Evolutionary conservation across 192 early-diverging fungal genomes (phyloP), one percentile per base, ranked within the genome.

Genomic region (Lunasporangiospora selenospora): DNA sequence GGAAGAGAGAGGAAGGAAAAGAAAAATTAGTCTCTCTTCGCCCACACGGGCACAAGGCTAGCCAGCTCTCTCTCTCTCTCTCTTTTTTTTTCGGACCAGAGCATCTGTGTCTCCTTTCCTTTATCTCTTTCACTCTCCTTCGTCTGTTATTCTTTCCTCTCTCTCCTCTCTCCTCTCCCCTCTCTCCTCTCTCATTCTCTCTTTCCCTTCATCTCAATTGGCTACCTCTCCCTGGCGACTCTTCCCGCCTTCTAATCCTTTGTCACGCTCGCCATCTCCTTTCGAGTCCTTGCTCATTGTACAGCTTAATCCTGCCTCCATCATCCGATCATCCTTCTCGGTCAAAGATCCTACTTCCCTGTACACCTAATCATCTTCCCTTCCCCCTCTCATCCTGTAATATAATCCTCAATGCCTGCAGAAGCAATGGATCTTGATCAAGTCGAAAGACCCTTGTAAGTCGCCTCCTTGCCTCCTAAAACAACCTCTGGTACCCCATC

Each of bases 361-460:
- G 9, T 49, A 15, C 45, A 47, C 21, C 32, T 26, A 53, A 12
- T 4, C 37, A 40, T 19, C 32, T 30, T 19, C 16, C n/a, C 19
- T 6, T 31, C 44, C 53, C 33, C 30, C 26, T 36, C 13, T 26
- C 10, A 15, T 26, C 23, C 24, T 12, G 29, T 52, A 61, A 41
- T 61, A 37, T 56, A 37, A 51, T 15, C 30, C 53, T 53, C 11
- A 40, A 73, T 73, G 69, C 69, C 69, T n/a, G 69, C 69, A 57
- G 69, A 73, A 63, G 61, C 69, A 7, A 73, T 73, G 69, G 61
- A 73, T 58, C 50, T 73, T 8, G 69, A 73, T 58, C 60, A 61
- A 40, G 58, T 63, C 26, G 69, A 73, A 18, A 53, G 8, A 39
- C 69, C 69, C 32, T 63, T 73, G 69, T 73, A 63, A 63, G 69